phyloP scores from a whole-genome alignment of 805 yeast genomes.

The Saturnispora kantuleensis region DNA sequence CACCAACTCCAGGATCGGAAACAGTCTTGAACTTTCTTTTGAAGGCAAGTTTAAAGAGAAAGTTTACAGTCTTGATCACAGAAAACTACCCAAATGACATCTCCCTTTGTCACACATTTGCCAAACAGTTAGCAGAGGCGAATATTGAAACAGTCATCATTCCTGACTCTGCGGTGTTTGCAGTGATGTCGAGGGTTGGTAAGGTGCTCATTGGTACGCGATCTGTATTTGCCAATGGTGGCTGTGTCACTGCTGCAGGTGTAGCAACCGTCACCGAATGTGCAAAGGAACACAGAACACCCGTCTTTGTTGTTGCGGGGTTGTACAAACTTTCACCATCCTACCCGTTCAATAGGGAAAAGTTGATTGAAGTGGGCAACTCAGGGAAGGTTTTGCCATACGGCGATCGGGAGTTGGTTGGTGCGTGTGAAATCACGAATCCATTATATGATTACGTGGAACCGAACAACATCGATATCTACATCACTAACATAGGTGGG shows the following conservation, averaged over 20 bases:
- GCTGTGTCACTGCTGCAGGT: slow-evolving; percentile 82
- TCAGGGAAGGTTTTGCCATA: slow-evolving; percentile 81
- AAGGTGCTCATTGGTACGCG: slow-evolving; percentile 90
- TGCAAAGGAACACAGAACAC: slow-evolving; percentile 92
- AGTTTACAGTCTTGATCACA: slow-evolving; percentile 83
- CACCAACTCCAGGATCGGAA: slow-evolving; percentile 91
- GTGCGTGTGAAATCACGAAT: slow-evolving; percentile 71
- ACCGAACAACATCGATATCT: slow-evolving; percentile 90
- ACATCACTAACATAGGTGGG: slow-evolving; percentile 92
- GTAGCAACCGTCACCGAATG: slow-evolving; percentile 90
- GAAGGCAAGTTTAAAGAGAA: slow-evolving; percentile 81
- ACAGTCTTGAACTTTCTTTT: slow-evolving; percentile 82
- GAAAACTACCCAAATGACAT: slow-evolving; percentile 89
- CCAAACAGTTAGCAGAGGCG: slow-evolving; percentile 67
- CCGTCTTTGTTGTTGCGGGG: slow-evolving; percentile 93
- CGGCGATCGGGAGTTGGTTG: slow-evolving; percentile 57
- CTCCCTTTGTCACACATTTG: slow-evolving; percentile 67
- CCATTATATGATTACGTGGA: slow-evolving; percentile 86
- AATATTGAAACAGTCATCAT: slow-evolving; percentile 84
- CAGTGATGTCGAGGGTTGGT: slow-evolving; percentile 95
- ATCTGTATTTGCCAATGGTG: slow-evolving; percentile 94
- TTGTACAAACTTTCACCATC: slow-evolving; percentile 85
- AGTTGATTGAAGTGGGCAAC: slow-evolving; percentile 83
- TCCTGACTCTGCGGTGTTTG: slow-evolving; percentile 88
- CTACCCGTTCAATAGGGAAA: slow-evolving; percentile 82